These are phyloP conservation scores for Lophiotrema nucula DNA, from an alignment of 495 filamentous ascomycete species.

Conservation along the genomic window DNA sequence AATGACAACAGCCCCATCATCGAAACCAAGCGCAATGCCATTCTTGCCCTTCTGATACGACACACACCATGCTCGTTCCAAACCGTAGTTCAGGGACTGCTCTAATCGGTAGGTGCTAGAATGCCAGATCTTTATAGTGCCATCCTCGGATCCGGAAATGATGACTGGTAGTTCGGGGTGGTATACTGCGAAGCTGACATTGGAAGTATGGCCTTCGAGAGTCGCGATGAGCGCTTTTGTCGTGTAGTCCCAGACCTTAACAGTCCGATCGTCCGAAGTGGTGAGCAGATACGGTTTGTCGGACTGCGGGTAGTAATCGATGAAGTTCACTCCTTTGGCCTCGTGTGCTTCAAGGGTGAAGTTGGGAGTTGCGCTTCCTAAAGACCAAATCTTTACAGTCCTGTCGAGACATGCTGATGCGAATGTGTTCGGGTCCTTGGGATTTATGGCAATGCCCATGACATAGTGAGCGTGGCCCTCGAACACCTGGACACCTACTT, in stretches of 20 bases:
- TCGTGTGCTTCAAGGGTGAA: constrained; percentile 97
- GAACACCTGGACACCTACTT: constrained; percentile 73
- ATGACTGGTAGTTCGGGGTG: constrained; percentile 97
- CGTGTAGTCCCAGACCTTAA: constrained; percentile 95
- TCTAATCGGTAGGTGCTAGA: constrained; percentile 94
- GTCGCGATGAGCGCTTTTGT: constrained; percentile 96
- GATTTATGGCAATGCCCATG: constrained; percentile 99
- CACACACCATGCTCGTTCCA: constrained; percentile 97
- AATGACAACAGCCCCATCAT: constrained; percentile 95
- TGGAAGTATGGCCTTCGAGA: constrained; percentile 94
- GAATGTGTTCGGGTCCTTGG: constrained; percentile 98
- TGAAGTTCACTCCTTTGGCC: constrained; percentile 96
- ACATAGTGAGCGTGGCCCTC: constrained; percentile 98
- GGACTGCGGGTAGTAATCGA: constrained; percentile 94
- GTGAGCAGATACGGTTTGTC: constrained; percentile 98
- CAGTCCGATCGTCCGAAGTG: constrained; percentile 76
- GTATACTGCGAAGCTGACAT: constrained; percentile 98
- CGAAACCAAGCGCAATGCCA: constrained; percentile 92
- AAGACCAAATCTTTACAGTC: constrained; percentile 97
- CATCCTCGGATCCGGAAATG: constrained; percentile 98
- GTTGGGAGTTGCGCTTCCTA: constrained; percentile 85
- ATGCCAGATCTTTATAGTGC: constrained; percentile 98
- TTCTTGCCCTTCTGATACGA: constrained; percentile 91
- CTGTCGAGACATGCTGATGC: constrained; percentile 94
- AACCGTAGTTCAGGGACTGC: constrained; percentile 89